phyloP scores from a whole-genome alignment of 768 basidiomycete species.

The Boletus tomentosulus region DNA sequence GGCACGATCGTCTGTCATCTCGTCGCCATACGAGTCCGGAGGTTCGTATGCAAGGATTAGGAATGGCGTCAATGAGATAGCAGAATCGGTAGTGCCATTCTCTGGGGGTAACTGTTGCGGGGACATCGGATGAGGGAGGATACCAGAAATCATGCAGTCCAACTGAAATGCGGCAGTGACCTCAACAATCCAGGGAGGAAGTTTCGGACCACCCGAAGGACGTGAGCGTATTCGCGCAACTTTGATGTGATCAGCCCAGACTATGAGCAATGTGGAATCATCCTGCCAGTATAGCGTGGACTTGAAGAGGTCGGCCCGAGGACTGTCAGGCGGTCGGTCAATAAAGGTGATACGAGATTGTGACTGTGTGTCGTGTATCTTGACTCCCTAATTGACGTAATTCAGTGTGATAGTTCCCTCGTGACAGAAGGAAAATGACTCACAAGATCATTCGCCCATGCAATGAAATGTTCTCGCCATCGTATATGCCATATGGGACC shows the following conservation, averaged over 20 bases:
- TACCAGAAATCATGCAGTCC: conserved; percentile 93
- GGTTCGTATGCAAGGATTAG: conserved; percentile 86
- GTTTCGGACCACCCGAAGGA: conserved; percentile 43
- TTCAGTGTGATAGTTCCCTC: not conserved
- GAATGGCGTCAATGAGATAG: conserved; percentile 57
- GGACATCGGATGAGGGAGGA: conserved; percentile 68
- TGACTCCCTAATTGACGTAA: conserved; percentile 64
- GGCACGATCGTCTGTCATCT: conserved; percentile 65
- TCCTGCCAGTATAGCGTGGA: conserved; percentile 92
- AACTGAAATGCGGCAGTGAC: conserved; percentile 89
- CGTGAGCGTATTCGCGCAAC: conserved; percentile 76
- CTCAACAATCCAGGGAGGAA: conserved; percentile 70
- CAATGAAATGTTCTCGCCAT: conserved; percentile 84
- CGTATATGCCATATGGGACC: conserved; percentile 92
- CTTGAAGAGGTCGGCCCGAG: conserved; percentile 92
- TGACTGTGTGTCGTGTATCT: conserved; percentile 82
- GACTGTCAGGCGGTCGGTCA: conserved; percentile 75
- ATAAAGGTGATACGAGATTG: conserved; percentile 81
- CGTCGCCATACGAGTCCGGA: conserved; percentile 63
- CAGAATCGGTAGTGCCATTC: conserved; percentile 17
- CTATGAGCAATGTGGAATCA: conserved; percentile 83
- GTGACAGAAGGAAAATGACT: conserved; percentile 21
- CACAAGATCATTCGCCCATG: conserved; percentile 94
- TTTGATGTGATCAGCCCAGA: conserved; percentile 93
- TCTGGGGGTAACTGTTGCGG: conserved; percentile 13